Base-by-base conservation (phyloP, 345 rosid genomes). In the Gossypium thurberi region DNA sequence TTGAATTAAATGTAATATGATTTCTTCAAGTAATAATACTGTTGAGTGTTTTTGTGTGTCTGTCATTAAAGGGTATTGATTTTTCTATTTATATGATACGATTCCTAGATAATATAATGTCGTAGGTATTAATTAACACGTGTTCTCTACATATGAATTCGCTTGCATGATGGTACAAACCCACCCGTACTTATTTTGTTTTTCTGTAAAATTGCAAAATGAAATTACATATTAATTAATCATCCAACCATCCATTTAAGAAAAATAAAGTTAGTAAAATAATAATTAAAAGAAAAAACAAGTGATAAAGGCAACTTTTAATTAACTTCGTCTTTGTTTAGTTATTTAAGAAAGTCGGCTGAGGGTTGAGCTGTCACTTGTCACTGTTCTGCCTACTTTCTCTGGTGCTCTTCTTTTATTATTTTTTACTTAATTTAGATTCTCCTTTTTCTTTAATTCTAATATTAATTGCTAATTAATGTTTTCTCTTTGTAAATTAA, bases 321-420 rank as follows among this genome's bases (percentile, higher is more conserved):
- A 17, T 42, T 6, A 20, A 13, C 53, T 18, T 8, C 3, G 25
- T 10, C 20, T 5, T 65, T 43, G 61, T 73, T 17, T 51, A n/a
- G 42, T 65, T 63, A 69, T 50, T 73, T 69, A 82, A 73, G 75
- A 74, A 77, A 74, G 78, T 79, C 79, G 82, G 86, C 82, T 65
- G 47, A 59, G 72, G 57, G 70, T 86, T 77, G 81, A 78, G 60
- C 60, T 20, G 60, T 56, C 59, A 79, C 75, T 60, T 79, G 88
- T 85, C 88, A 69, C 50, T 53, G 80, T 60, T 69, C 58, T 58
- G 72, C 76, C 78, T 64, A 75, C 78, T 9, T 18, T 65, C 25
- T 74, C 73, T 72, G 70, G 63, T 70, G 75, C 73, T 42, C 43
- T n/a, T 17, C 67, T 37, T 65, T 44, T 12, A 64, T 23, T 58